phyloP scores from a whole-genome alignment of 1,284 basidiomycete genomes.

The Gymnopus androsaceus region DNA sequence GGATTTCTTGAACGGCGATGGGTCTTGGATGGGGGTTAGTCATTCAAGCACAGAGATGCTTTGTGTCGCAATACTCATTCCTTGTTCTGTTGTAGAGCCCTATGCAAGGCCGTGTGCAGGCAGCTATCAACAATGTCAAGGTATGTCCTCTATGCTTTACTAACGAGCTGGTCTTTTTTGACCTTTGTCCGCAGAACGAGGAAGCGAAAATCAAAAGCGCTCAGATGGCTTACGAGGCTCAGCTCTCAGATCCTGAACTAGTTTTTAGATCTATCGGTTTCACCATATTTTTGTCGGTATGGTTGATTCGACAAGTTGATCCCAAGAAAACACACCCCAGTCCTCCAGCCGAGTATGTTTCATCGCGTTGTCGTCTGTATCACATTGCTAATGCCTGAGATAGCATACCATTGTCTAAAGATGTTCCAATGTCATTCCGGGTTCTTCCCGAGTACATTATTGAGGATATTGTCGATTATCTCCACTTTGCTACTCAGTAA shows the following conservation, averaged over 20 bases:
- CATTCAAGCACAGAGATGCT: not conserved
- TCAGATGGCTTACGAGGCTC: constrained; percentile 82
- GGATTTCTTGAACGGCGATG: constrained; percentile 76
- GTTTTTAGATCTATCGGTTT: constrained; percentile 82
- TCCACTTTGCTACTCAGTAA: constrained; percentile 82
- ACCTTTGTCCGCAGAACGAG: constrained; percentile 51
- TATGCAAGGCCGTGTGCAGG: constrained; percentile 67
- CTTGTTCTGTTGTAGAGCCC: constrained; percentile 60
- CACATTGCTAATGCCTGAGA: not conserved
- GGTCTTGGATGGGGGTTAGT: constrained; percentile 76
- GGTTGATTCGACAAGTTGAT: constrained; percentile 94
- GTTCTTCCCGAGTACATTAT: constrained; percentile 94
- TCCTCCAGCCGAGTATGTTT: constrained; percentile 62
- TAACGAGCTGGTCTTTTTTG: not conserved
- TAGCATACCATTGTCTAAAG: constrained; percentile 84
- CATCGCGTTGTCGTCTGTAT: not conserved
- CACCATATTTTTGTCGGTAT: constrained; percentile 88
- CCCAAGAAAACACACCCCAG: constrained; percentile 80
- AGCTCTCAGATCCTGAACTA: constrained; percentile 86
- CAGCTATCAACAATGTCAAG: constrained; percentile 73
- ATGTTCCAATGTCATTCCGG: constrained; percentile 84
- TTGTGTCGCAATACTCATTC: not conserved
- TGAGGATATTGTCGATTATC: constrained; percentile 92
- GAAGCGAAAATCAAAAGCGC: constrained; percentile 69
- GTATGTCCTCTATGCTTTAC: constrained; percentile 34